A percentile compares a stretch with the other conserved stretches of the same genome.
These are phyloP conservation scores for Penicillium sp. DNA, from an alignment of 2,329 filamentous ascomycete species.

Conservation along the genomic window DNA sequence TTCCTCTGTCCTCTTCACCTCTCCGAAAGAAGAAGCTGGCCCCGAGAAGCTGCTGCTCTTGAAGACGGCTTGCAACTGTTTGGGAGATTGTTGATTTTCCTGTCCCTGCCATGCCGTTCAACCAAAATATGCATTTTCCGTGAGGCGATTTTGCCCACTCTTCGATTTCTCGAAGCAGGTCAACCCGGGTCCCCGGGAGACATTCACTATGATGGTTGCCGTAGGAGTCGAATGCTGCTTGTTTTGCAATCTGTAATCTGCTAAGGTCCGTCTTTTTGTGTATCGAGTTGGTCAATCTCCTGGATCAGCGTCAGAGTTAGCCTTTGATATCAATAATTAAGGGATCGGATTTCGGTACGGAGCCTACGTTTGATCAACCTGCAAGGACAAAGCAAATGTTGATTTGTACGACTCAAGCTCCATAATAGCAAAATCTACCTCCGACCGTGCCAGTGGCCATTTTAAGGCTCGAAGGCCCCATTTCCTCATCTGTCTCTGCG, in stretches of 20 bases:
- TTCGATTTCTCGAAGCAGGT: background rate
- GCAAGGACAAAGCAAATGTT: slow-evolving; percentile 20
- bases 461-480: slow-evolving; percentile 22
- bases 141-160: background rate
- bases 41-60: background rate
- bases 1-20: background rate
- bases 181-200: background rate
- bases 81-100: slow-evolving; percentile 1
- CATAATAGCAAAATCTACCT: slow-evolving; percentile 18
- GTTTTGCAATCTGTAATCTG: background rate
- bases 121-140: background rate
- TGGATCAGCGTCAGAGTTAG: background rate
- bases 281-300: slow-evolving; percentile 40
- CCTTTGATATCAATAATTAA: background rate
- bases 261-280: no score
- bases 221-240: background rate
- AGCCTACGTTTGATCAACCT: slow-evolving; percentile 23
- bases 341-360: slow-evolving; percentile 8
- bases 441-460: slow-evolving; percentile 24
- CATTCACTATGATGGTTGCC: background rate
- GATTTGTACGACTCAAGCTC: slow-evolving; percentile 18
- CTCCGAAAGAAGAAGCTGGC: background rate
- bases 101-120: background rate
- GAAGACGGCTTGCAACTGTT: background rate
- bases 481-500: slow-evolving; percentile 8